Evolutionary conservation across 75 land plant species (phyloP).

Genomic region (Pinus albicaulis): DNA sequence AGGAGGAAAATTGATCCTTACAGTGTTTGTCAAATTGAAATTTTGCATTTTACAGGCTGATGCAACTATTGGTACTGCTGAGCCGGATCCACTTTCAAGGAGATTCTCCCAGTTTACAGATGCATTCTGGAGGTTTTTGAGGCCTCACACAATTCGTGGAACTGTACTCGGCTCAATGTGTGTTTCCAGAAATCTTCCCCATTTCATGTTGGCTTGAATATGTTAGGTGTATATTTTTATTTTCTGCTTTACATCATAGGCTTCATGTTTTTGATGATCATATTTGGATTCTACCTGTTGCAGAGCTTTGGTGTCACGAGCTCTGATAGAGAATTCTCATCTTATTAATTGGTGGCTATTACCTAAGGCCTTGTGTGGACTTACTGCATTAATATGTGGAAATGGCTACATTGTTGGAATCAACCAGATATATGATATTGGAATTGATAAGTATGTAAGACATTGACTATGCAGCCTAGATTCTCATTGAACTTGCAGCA

Average conservation of each 20-base stretch:
- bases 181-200: too few relatives aligned
- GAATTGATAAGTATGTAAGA: conserved; percentile 80
- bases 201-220: too few relatives aligned
- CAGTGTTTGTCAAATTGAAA: too few relatives aligned
- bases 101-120: conserved; percentile 61
- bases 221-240: too few relatives aligned
- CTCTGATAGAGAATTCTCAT: conserved; percentile 72
- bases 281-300: conserved; percentile 13
- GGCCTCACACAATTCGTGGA: conserved; percentile 96
- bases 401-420: conserved; percentile 98
- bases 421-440: conserved; percentile 93
- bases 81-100: conserved; percentile 38
- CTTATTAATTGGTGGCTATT: conserved; percentile 77
- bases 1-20: background rate
- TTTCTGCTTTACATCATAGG: too few relatives aligned
- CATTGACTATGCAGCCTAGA: background rate
- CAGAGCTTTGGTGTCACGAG: conserved; percentile 85
- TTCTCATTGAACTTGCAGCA: conserved; percentile 13
- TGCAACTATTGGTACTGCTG: conserved; percentile 38
- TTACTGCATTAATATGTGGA: conserved; percentile 87
- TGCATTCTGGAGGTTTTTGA: conserved; percentile 92
- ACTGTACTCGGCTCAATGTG: conserved; percentile 82
- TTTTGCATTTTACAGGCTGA: conserved; percentile 58
- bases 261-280: too few relatives aligned
- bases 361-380: conserved; percentile 80